Percentiles rank a stretch among this genome's conserved stretches.
Evolutionary conservation across 2,329 filamentous ascomycete species (phyloP).

Genomic region (Microcyclospora pomicola): DNA sequence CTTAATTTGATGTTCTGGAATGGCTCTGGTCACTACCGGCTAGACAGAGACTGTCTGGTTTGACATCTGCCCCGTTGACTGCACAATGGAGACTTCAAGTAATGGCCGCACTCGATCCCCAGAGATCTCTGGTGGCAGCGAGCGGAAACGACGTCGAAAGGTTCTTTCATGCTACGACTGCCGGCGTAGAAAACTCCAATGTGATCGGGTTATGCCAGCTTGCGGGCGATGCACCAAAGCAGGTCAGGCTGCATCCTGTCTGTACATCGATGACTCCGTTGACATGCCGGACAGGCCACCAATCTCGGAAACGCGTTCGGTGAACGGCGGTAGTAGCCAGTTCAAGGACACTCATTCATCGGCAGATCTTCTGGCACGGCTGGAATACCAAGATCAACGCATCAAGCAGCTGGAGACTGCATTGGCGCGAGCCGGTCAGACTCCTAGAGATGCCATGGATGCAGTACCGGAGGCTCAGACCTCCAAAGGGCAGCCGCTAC

Average conservation of each 20-base stretch:
- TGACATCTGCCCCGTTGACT: no score
- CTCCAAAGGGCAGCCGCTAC: slow-evolving; percentile 14
- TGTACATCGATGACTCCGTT: slow-evolving; percentile 23
- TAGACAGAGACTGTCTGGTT: no score
- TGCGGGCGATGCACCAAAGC: slow-evolving; percentile 32
- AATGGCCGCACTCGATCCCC: slow-evolving; percentile 3
- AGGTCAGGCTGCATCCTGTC: slow-evolving; percentile 28
- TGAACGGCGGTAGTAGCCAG: slow-evolving; percentile 18
- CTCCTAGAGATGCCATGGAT: background rate
- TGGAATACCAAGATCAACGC: slow-evolving; percentile 14
- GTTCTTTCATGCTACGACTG: slow-evolving; percentile 35
- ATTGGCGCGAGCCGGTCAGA: slow-evolving; percentile 8
- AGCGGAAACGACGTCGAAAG: slow-evolving; percentile 32
- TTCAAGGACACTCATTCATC: slow-evolving; percentile 1
- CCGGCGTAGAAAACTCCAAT: slow-evolving; percentile 34
- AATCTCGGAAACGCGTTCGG: slow-evolving; percentile 7
- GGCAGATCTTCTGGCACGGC: slow-evolving; percentile 12
- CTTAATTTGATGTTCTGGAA: no score
- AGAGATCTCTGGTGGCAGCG: slow-evolving; percentile 10
- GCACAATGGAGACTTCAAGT: no score
- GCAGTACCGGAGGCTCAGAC: slow-evolving; percentile 5
- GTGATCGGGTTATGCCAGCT: slow-evolving; percentile 31
- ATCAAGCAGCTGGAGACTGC: slow-evolving; percentile 19
- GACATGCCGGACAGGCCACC: background rate
- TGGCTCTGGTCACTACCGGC: no score